These are phyloP conservation scores for Microascus cirrosus DNA, from an alignment of 2,329 filamentous ascomycete genomes.

Conservation along the genomic window DNA sequence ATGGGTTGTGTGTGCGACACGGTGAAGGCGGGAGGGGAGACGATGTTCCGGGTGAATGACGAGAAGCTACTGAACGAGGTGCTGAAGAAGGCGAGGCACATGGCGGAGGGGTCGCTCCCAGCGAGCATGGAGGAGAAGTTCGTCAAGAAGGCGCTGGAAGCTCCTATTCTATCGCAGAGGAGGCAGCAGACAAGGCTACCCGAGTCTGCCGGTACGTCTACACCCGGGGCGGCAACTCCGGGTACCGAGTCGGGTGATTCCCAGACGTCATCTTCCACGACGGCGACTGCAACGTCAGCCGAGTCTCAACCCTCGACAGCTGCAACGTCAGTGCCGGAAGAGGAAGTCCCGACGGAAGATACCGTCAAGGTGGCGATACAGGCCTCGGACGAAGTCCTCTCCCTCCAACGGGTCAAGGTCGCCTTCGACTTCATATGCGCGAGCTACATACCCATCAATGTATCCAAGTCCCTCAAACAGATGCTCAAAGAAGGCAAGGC, in stretches of 20 bases:
- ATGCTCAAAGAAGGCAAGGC: conserved; percentile 23
- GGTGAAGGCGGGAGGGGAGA: conserved; percentile 73
- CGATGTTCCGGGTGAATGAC: conserved; percentile 71
- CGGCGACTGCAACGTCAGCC: conserved; percentile 17
- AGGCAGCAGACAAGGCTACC: conserved; percentile 16
- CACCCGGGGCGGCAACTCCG: conserved; percentile 11
- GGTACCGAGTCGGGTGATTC: conserved; percentile 24
- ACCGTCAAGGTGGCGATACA: conserved; percentile 28
- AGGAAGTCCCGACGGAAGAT: conserved; percentile 17
- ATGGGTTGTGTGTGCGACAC: conserved; percentile 68
- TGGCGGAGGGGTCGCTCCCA: conserved; percentile 57
- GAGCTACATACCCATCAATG: conserved; percentile 41
- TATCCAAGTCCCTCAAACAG: conserved; percentile 29
- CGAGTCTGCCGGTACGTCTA: neutral
- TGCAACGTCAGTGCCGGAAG: conserved; percentile 28
- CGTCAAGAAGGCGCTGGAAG: conserved; percentile 62
- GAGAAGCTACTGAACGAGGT: conserved; percentile 57
- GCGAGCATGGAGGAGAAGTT: conserved; percentile 78
- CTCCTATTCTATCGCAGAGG: conserved; percentile 60
- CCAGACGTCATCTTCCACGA: conserved; percentile 25
- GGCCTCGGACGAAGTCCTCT: conserved; percentile 35
- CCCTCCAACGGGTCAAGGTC: conserved; percentile 53
- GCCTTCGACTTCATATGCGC: conserved; percentile 54
- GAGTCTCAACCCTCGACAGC: conserved; percentile 28
- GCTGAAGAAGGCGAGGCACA: conserved; percentile 58